Base-by-base conservation (phyloP, 306 rosid genomes). In the Mimosa bimucronata region DNA sequence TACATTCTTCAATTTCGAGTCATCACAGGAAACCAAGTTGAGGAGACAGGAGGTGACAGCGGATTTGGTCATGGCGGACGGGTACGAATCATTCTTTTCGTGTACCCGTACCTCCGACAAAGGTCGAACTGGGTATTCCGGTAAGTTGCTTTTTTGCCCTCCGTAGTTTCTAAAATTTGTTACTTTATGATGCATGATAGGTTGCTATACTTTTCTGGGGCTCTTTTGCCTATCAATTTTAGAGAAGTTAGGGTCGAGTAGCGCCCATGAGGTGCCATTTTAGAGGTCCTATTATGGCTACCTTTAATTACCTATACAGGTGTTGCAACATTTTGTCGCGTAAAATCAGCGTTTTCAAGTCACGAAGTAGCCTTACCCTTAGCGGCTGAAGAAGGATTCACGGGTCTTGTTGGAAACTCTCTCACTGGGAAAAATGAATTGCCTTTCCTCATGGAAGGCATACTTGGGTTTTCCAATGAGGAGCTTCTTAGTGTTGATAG, bases 291-390 rank as follows among this genome's bases (percentile, higher is more conserved):
- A n/a, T 19, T 4, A 5, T 38, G 10, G 16, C 48, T 61, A 18
- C 60, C 52, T 62, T 30, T 41, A 19, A 21, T 44, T 25, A 52
- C 16, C 67, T 79, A 16, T 81, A 85, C 81, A 93, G 98, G 97
- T 28, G 99, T 91, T 74, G 94, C 90, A 29, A 93, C 99, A 7
- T 93, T 95, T 88, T 95, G 97, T 81, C 97, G 94, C 0, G 97
- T 93, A 61, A 91, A 82, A 69, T 91, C 94, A 25, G 98, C 97
- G 72, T 91, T 93, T 84, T 88, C 92, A 6, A 93, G 96, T 66
- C 73, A 69, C 1, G 97, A 95, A 80, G 96, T 81, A 34, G 86
- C 90, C 42, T 82, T 91, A 82, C 99, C 99, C 28, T 60, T 87
- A 26, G 90, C 82, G 0, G 98, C 97, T 3, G 98, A 87, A 85